phyloP scores from a whole-genome alignment of 768 basidiomycete species.

The Terana coerulea region DNA sequence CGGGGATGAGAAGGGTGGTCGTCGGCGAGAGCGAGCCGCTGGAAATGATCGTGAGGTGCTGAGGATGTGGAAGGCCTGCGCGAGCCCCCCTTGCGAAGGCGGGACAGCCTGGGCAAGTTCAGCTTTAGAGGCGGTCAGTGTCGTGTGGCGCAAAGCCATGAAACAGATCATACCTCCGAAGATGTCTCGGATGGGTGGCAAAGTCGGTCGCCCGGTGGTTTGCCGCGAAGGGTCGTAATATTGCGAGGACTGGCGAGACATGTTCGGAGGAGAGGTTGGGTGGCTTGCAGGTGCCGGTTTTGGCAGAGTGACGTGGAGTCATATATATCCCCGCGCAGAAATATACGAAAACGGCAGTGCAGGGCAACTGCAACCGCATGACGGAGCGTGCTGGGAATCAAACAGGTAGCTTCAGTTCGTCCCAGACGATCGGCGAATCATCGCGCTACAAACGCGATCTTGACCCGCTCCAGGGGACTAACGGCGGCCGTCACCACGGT shows the following conservation, averaged over 20 bases:
- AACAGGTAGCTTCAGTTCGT: neutral
- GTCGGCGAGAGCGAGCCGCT: slow-evolving; percentile 21
- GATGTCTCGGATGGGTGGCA: slow-evolving; percentile 69
- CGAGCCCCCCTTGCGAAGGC: slow-evolving; percentile 16
- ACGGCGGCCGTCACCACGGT: slow-evolving; percentile 6
- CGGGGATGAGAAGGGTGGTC: slow-evolving; percentile 16
- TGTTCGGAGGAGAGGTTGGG: slow-evolving; percentile 7
- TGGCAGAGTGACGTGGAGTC: slow-evolving; percentile 1
- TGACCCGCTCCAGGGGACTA: slow-evolving; percentile 2
- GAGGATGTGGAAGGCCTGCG: slow-evolving; percentile 15
- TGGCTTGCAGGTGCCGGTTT: slow-evolving; percentile 9
- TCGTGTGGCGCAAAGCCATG: neutral
- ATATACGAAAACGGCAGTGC: slow-evolving; percentile 6
- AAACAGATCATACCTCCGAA: slow-evolving; percentile 45
- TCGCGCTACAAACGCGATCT: slow-evolving; percentile 3
- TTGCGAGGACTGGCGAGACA: slow-evolving; percentile 22
- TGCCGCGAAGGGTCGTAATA: slow-evolving; percentile 18
- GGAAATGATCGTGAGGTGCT: slow-evolving; percentile 22
- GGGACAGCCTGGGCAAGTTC: slow-evolving; percentile 25
- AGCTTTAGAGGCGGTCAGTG: slow-evolving; percentile 11
- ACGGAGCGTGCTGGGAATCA: slow-evolving; percentile 2
- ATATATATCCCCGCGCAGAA: slow-evolving; percentile 6
- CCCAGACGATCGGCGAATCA: slow-evolving; percentile 7
- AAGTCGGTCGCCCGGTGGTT: slow-evolving; percentile 47
- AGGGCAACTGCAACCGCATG: neutral